phyloP scores from a whole-genome alignment of 805 yeast species.

The Cyberlindnera petersonii region DNA sequence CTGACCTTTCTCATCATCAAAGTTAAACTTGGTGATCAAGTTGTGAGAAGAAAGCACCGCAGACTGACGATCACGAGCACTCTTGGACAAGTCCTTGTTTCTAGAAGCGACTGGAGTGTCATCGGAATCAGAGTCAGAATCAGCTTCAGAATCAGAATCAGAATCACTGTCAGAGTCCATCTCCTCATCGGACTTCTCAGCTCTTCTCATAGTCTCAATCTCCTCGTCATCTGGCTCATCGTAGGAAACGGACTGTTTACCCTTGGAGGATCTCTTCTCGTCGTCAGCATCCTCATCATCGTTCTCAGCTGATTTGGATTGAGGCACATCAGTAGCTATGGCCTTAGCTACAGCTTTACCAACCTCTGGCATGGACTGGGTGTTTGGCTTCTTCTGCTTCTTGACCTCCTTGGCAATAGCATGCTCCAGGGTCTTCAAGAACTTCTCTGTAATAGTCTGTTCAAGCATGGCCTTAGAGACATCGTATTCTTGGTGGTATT shows the following conservation, averaged over 20 bases:
- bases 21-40: slow-evolving; percentile 74
- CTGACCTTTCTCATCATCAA: slow-evolving; percentile 81
- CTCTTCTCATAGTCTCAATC: slow-evolving; percentile 81
- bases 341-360: slow-evolving; percentile 68
- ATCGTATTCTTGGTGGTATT: slow-evolving; percentile 86
- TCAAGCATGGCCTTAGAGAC: slow-evolving; percentile 78
- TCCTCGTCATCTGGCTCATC: slow-evolving; percentile 97
- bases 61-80: slow-evolving; percentile 80
- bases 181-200: slow-evolving; percentile 74
- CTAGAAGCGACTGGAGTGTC: slow-evolving; percentile 25
- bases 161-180: slow-evolving; percentile 38
- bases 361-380: slow-evolving; percentile 53
- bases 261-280: slow-evolving; percentile 54
- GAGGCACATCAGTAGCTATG: slow-evolving; percentile 37
- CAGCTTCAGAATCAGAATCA: slow-evolving; percentile 31
- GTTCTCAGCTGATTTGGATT: slow-evolving; percentile 32
- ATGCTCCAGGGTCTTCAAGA: slow-evolving; percentile 66
- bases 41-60: slow-evolving; percentile 73
- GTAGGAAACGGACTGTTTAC: slow-evolving; percentile 85
- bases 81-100: slow-evolving; percentile 41
- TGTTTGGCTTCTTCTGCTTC: slow-evolving; percentile 59
- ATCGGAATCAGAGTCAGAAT: slow-evolving; percentile 38
- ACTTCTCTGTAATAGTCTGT: slow-evolving; percentile 55
- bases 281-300: slow-evolving; percentile 60
- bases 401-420: slow-evolving; percentile 77